Conservation (phyloP, 2,329 filamentous ascomycete species). For the Madurella fahalii region DNA sequence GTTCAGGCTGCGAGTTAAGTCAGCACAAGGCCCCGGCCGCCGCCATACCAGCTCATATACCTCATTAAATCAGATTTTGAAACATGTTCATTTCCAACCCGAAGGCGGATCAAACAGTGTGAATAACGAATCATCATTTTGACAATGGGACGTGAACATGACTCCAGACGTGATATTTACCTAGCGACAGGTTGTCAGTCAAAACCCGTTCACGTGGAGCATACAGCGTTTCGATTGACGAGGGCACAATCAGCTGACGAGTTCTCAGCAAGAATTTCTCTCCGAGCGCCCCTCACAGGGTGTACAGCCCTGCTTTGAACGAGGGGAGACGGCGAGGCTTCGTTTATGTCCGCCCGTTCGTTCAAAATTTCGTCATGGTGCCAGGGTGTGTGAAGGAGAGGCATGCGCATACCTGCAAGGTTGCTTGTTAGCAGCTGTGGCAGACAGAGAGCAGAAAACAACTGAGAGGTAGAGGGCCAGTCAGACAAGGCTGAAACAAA, state of each 20-base stretch:
- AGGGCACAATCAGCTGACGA: slow-evolving; percentile 56
- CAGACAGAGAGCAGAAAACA: slow-evolving; percentile 21
- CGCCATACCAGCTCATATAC: slow-evolving; percentile 28
- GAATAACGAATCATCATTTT: slow-evolving; percentile 54
- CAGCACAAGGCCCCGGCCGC: slow-evolving; percentile 4
- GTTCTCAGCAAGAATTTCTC: slow-evolving; percentile 59
- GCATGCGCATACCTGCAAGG: slow-evolving; percentile 41
- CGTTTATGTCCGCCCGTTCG: slow-evolving; percentile 67
- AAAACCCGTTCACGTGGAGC: slow-evolving; percentile 20
- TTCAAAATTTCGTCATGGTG: slow-evolving; percentile 61
- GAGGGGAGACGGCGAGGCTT: slow-evolving; percentile 44
- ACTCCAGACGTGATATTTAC: slow-evolving; percentile 24
- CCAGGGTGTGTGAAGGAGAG: slow-evolving; percentile 24
- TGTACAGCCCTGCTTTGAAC: slow-evolving; percentile 58
- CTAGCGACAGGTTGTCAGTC: slow-evolving; percentile 28
- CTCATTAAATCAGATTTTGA: slow-evolving; percentile 53
- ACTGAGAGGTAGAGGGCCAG: slow-evolving; percentile 31
- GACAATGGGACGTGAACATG: slow-evolving; percentile 24
- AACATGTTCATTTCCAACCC: slow-evolving; percentile 50
- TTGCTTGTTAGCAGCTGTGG: slow-evolving; percentile 35
- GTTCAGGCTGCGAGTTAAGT: slow-evolving; percentile 24
- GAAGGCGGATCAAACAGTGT: slow-evolving; percentile 55
- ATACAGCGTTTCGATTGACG: slow-evolving; percentile 27
- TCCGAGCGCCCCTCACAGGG: slow-evolving; percentile 49
- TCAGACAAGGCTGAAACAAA: slow-evolving; percentile 69